Evolutionary conservation across 202 grass and related monocot species (phyloP).

Genomic region (Eragrostis tef): DNA sequence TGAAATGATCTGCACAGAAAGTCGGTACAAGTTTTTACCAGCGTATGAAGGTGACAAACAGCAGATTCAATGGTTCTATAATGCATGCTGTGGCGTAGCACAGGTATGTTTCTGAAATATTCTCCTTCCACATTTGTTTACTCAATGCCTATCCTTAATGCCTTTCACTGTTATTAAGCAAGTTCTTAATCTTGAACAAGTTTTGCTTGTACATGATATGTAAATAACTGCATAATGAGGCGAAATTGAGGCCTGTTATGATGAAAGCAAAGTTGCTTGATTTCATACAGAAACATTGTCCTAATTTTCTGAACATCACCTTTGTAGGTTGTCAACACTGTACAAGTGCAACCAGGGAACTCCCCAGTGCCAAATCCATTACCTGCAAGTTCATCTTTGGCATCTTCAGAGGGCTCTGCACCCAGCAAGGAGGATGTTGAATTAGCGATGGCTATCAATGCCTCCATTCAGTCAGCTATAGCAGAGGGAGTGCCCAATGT

Average conservation of each 20-base stretch:
- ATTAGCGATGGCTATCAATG: slow-evolving; percentile 90
- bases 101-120: slow-evolving; percentile 55
- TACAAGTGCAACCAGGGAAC: slow-evolving; percentile 49
- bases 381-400: slow-evolving; percentile 34
- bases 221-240: slow-evolving; percentile 14
- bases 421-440: slow-evolving; percentile 72
- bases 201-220: not conserved
- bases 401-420: slow-evolving; percentile 42
- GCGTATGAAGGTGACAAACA: slow-evolving; percentile 80
- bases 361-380: slow-evolving; percentile 40
- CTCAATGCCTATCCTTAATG: not conserved
- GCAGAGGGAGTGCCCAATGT: slow-evolving; percentile 80
- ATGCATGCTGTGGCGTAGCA: slow-evolving; percentile 73
- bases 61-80: slow-evolving; percentile 76
- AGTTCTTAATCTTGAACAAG: not conserved
- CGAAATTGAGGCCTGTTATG: slow-evolving; percentile 5
- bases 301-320: slow-evolving; percentile 13
- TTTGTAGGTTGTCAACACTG: slow-evolving; percentile 52
- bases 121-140: slow-evolving; percentile 18
- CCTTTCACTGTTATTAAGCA: not conserved
- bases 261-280: not conserved
- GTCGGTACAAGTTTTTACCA: slow-evolving; percentile 69
- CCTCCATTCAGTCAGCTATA: slow-evolving; percentile 83
- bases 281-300: not conserved
- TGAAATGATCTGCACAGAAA: slow-evolving; percentile 52